These are phyloP conservation scores for Tetracladium maxilliforme DNA, from an alignment of 2,329 filamentous ascomycete species.

Conservation along the genomic window DNA sequence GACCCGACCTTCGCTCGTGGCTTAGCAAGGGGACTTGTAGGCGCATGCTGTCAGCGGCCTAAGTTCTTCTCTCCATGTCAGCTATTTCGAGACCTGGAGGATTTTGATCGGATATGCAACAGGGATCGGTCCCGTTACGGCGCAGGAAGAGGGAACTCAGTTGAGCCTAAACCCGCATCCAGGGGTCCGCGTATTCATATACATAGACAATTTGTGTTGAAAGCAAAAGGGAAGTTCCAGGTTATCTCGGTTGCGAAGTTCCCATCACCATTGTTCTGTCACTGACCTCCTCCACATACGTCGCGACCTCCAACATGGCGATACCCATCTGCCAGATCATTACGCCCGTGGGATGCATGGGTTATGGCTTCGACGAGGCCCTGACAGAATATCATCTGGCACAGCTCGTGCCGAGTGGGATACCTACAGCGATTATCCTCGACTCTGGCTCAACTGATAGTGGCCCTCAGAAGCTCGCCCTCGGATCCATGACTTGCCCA, in stretches of 20 bases:
- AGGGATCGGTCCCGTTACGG: too few species aligned
- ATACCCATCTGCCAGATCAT: slow-evolving; percentile 22
- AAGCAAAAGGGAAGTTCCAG: neutral
- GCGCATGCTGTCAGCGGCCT: too few species aligned
- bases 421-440: slow-evolving; percentile 17
- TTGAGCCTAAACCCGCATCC: neutral
- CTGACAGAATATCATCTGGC: slow-evolving; percentile 7
- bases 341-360: slow-evolving; percentile 31
- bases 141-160: too few species aligned
- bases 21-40: too few species aligned
- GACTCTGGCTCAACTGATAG: slow-evolving; percentile 19
- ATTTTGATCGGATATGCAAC: too few species aligned
- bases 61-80: too few species aligned
- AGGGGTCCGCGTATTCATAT: neutral
- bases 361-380: slow-evolving; percentile 27
- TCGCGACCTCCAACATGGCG: neutral
- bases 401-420: slow-evolving; percentile 9
- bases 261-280: neutral
- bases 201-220: neutral
- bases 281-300: neutral
- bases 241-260: neutral
- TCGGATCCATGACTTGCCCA: slow-evolving; percentile 23
- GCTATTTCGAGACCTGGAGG: too few species aligned
- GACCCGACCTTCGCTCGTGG: too few species aligned
- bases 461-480: slow-evolving; percentile 23